Evolutionary conservation across 2,329 filamentous ascomycete species (phyloP), one percentile per base, ranked within the genome.

Genomic region (Aspergillus bombycis): DNA sequence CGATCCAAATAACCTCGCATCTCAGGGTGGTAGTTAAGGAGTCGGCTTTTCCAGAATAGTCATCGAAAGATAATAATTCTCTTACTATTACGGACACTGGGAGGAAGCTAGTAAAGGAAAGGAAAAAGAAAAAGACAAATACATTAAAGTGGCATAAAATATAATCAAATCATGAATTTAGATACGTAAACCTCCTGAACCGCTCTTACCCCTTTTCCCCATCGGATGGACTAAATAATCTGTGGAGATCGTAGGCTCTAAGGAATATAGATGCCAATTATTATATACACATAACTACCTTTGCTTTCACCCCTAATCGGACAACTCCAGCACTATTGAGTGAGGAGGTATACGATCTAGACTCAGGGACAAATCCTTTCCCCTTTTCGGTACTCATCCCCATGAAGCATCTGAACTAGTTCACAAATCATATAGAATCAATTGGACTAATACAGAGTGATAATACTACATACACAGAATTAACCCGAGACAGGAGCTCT

Each of bases 391-490:
- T n/a, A 8, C 23, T 21, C 30, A 46, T 46, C n/a, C 30, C 46
- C 57, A 53, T 14, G 10, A 53, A 28, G 21, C 32, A 36, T 28
- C 26, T n/a, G 30, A 3, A 23, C 4, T 34, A 36, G 41, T 41
- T 41, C 30, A 54, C 32, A 30, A 58, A 23, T 28, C 34, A 43
- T 32, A 52, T 32, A 21, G 23, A 54, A 53, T n/a, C 34, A 59
- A 26, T 53, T 43, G 48, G 38, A 32, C 48, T 53, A 32, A 54
- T 54, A 53, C 58, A 54, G 16, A 34, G 38, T 60, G 38, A 60
- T 54, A 60, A 53, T 60, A 50, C 48, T 60, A 60, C 58, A 54
- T 54, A 60, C 48, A 55, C n/a, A 30, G 58, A 32, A 38, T 32
- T n/a, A 59, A 50, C 41, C 36, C 16, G 11, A 16, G 21, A 32